Evolutionary conservation across 768 basidiomycete species (phyloP).

Genomic region (Daedalea quercina): DNA sequence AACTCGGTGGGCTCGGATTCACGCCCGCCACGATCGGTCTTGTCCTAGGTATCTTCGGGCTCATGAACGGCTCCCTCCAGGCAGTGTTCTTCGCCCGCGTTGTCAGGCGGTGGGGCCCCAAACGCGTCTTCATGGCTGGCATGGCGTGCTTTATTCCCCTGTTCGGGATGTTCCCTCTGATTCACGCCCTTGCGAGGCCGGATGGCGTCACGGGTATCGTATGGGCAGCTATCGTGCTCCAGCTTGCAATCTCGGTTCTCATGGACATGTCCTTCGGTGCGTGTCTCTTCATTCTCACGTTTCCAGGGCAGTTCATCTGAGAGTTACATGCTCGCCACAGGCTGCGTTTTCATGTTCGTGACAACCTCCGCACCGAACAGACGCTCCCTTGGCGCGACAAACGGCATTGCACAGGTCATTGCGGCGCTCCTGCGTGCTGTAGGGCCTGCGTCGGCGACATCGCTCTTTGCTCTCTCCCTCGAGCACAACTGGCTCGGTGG

Average conservation of each 20-base stretch:
- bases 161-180: slow-evolving; percentile 24
- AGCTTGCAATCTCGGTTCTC: slow-evolving; percentile 18
- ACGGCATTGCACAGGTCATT: slow-evolving; percentile 50
- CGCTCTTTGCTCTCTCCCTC: slow-evolving; percentile 48
- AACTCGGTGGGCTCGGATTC: slow-evolving; percentile 32
- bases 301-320: too few relatives aligned
- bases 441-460: slow-evolving; percentile 47
- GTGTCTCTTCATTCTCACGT: slow-evolving; percentile 4
- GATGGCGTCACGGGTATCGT: slow-evolving; percentile 11
- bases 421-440: slow-evolving; percentile 42
- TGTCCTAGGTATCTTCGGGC: slow-evolving; percentile 29
- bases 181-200: slow-evolving; percentile 17
- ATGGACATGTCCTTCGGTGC: slow-evolving; percentile 26
- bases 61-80: slow-evolving; percentile 32
- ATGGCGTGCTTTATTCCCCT: slow-evolving; percentile 21
- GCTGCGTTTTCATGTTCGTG: slow-evolving; percentile 26
- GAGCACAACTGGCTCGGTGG: slow-evolving; percentile 40
- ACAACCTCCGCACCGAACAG: slow-evolving; percentile 23
- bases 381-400: slow-evolving; percentile 41
- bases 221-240: slow-evolving; percentile 18
- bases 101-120: slow-evolving; percentile 29
- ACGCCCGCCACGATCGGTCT: slow-evolving; percentile 31
- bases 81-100: slow-evolving; percentile 31
- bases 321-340: slow-evolving; percentile 5
- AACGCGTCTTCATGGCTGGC: slow-evolving; percentile 21